Evolutionary conservation across 2,329 filamentous ascomycete genomes (phyloP).

Genomic region (Graphilbum fragrans): DNA sequence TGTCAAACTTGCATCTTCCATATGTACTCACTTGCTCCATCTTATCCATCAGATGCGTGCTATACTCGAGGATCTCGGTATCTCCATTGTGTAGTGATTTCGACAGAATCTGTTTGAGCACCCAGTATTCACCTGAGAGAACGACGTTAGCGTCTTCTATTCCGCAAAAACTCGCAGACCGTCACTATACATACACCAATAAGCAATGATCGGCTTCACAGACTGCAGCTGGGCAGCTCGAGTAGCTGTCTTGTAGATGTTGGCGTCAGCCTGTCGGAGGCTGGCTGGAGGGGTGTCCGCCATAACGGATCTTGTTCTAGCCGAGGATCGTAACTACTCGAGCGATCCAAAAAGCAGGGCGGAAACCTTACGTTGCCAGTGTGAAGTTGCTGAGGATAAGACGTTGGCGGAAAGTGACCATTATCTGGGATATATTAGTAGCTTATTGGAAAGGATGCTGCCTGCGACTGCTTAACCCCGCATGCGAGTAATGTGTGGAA

Average conservation of each 20-base stretch:
- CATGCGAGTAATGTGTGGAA: not conserved
- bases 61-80: conserved; percentile 69
- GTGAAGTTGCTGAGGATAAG: no score
- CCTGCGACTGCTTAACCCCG: no score
- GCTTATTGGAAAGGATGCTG: no score
- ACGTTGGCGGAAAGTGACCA: no score
- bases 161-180: no score
- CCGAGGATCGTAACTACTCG: no score
- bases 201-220: conserved; percentile 77
- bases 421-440: no score
- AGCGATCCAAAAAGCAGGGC: no score
- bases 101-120: conserved; percentile 80
- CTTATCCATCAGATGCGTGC: conserved; percentile 77
- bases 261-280: conserved; percentile 71
- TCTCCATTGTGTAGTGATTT: conserved; percentile 68
- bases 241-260: conserved; percentile 58
- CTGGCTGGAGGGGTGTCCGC: conserved; percentile 56
- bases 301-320: no score
- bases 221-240: conserved; percentile 75
- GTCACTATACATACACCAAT: conserved; percentile 67
- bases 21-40: conserved; percentile 58
- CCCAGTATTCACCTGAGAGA: conserved; percentile 69
- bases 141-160: not conserved
- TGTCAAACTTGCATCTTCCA: not conserved
- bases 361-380: no score